Percentiles rank a stretch among this genome's conserved stretches.
phyloP scores from a whole-genome alignment of 2,329 filamentous ascomycete species.

The Colletotrichum sp. region DNA sequence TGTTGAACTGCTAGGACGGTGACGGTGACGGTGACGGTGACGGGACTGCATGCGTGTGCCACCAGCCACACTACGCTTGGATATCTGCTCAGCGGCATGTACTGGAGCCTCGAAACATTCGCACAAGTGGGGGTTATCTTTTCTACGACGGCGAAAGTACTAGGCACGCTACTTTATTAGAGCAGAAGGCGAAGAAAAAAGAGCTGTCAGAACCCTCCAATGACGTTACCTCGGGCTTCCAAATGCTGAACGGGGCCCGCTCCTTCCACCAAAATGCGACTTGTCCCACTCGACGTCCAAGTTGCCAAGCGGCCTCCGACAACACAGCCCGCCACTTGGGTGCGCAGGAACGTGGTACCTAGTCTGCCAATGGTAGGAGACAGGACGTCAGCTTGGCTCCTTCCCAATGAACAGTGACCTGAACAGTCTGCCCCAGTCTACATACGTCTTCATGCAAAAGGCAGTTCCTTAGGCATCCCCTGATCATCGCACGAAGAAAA shows the following conservation, averaged over 20 bases:
- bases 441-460: slow-evolving; percentile 32
- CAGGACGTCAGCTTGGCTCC: background rate
- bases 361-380: background rate
- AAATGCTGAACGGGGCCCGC: background rate
- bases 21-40: background rate
- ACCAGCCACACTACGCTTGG: background rate
- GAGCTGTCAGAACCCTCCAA: background rate
- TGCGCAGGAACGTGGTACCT: background rate
- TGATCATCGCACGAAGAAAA: slow-evolving; percentile 35
- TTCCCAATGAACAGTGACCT: background rate
- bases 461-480: slow-evolving; percentile 35
- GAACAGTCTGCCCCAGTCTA: background rate
- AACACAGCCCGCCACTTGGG: background rate
- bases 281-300: background rate
- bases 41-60: background rate
- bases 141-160: background rate
- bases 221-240: background rate
- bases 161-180: background rate
- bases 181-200: background rate
- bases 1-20: background rate
- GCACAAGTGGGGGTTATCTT: background rate
- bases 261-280: background rate
- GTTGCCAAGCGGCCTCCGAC: background rate
- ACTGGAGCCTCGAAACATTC: background rate
- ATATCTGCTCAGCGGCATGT: background rate